A percentile compares a stretch with the other conserved stretches of the same genome.
Evolutionary conservation across 129 eudicot species (phyloP).

Genomic region (Centaurea solstitialis): DNA sequence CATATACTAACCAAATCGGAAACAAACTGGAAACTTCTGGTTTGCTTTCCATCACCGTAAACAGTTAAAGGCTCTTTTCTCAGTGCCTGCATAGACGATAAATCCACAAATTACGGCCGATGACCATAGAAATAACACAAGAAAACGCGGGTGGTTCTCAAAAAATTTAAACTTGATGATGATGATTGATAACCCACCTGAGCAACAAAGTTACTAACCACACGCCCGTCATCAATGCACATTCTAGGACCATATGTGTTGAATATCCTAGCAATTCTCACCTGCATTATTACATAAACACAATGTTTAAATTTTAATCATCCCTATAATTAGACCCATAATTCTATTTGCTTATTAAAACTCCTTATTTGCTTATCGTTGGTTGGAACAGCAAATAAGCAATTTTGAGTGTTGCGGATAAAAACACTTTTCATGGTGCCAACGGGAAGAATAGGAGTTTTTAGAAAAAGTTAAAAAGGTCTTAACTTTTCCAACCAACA

Average conservation of each 20-base stretch:
- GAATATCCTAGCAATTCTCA: constrained; percentile 87
- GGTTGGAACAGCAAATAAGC: too few species aligned
- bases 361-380: too few species aligned
- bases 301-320: background rate
- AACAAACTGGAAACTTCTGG: constrained; percentile 93
- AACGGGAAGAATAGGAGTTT: too few species aligned
- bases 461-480: too few species aligned
- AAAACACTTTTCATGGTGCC: too few species aligned
- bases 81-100: constrained; percentile 53
- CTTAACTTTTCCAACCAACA: too few species aligned
- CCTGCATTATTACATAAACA: constrained; percentile 40
- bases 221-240: constrained; percentile 99
- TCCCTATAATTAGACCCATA: background rate
- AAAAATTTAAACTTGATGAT: background rate
- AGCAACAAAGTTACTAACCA: constrained; percentile 96
- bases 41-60: constrained; percentile 95
- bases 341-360: too few species aligned
- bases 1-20: constrained; percentile 74
- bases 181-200: constrained; percentile 43
- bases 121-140: background rate
- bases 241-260: constrained; percentile 96
- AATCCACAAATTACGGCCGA: constrained; percentile 1
- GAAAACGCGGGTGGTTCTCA: background rate
- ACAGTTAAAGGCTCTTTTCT: constrained; percentile 95
- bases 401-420: too few species aligned